phyloP scores from a whole-genome alignment of 768 basidiomycete species.

The Lentinula sp. region DNA sequence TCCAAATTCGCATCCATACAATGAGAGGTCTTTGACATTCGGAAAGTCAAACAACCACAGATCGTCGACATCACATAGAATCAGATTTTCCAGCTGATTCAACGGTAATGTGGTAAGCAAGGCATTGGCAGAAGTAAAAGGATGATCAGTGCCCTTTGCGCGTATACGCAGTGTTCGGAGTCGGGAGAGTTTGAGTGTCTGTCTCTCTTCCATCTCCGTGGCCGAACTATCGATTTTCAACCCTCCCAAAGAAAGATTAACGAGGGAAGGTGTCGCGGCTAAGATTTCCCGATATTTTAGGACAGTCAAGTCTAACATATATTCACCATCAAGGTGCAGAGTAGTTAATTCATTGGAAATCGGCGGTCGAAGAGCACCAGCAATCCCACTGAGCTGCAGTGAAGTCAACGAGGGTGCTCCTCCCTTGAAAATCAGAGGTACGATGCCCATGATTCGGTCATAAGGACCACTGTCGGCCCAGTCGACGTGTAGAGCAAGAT shows the following conservation, averaged over 20 bases:
- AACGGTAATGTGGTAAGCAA: slow-evolving; percentile 19
- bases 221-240: slow-evolving; percentile 19
- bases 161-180: slow-evolving; percentile 36
- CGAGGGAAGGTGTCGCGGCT: slow-evolving; percentile 25
- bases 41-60: slow-evolving; percentile 27
- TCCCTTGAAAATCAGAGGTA: slow-evolving; percentile 23
- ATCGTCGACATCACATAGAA: slow-evolving; percentile 26
- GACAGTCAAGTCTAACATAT: slow-evolving; percentile 26
- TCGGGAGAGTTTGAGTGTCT: slow-evolving; percentile 23
- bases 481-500: slow-evolving; percentile 30
- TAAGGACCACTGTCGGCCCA: neutral
- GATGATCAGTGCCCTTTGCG: slow-evolving; percentile 21
- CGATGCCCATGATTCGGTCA: slow-evolving; percentile 17
- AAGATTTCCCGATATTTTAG: slow-evolving; percentile 29
- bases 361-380: slow-evolving; percentile 34
- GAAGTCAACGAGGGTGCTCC: slow-evolving; percentile 28
- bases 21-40: slow-evolving; percentile 24
- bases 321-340: slow-evolving; percentile 38
- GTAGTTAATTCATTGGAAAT: slow-evolving; percentile 23
- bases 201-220: slow-evolving; percentile 5
- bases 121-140: slow-evolving; percentile 20
- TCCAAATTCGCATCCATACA: slow-evolving; percentile 28
- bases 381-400: slow-evolving; percentile 35
- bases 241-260: slow-evolving; percentile 34
- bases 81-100: slow-evolving; percentile 28